Evolutionary conservation across 2,329 filamentous ascomycete species (phyloP).

Genomic region (Exophiala alcalophila): DNA sequence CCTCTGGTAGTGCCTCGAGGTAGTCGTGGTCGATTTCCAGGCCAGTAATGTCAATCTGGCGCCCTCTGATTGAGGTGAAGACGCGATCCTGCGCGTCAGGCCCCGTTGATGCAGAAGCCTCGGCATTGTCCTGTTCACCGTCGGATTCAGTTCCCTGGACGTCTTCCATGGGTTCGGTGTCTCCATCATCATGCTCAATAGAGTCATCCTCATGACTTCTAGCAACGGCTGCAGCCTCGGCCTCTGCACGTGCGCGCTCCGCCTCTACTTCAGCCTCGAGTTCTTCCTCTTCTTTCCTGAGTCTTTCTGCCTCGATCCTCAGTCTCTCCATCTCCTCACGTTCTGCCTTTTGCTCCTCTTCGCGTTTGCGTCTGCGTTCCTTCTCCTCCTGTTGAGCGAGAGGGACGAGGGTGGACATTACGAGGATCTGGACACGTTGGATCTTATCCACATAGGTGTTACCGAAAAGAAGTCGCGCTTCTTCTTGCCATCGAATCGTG

Average conservation of each 20-base stretch:
- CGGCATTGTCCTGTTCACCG: constrained; percentile 33
- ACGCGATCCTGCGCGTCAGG: constrained; percentile 61
- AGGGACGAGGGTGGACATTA: constrained; percentile 74
- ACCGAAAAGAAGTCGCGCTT: constrained; percentile 82
- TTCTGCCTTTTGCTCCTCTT: constrained; percentile 60
- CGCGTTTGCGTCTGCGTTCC: constrained; percentile 60
- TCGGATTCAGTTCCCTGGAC: constrained; percentile 56
- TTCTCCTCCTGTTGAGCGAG: constrained; percentile 80
- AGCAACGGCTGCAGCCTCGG: constrained; percentile 45
- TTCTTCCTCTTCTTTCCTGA: constrained; percentile 66
- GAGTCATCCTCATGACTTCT: constrained; percentile 26
- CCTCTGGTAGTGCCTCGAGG: constrained; percentile 93
- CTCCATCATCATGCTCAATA: constrained; percentile 27
- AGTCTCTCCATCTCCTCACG: constrained; percentile 59
- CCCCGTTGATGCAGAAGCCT: constrained; percentile 36
- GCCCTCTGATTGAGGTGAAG: constrained; percentile 78
- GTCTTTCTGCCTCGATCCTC: constrained; percentile 69
- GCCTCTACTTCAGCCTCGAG: constrained; percentile 57
- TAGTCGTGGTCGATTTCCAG: constrained; percentile 94
- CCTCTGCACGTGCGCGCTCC: constrained; percentile 58
- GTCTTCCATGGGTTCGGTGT: constrained; percentile 68
- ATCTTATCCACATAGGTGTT: constrained; percentile 65
- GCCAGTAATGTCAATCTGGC: constrained; percentile 87
- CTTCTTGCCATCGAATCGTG: constrained; percentile 78
- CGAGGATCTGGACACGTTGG: constrained; percentile 62